Conservation (phyloP, 75 land plant species). For the Pinus taeda region DNA sequence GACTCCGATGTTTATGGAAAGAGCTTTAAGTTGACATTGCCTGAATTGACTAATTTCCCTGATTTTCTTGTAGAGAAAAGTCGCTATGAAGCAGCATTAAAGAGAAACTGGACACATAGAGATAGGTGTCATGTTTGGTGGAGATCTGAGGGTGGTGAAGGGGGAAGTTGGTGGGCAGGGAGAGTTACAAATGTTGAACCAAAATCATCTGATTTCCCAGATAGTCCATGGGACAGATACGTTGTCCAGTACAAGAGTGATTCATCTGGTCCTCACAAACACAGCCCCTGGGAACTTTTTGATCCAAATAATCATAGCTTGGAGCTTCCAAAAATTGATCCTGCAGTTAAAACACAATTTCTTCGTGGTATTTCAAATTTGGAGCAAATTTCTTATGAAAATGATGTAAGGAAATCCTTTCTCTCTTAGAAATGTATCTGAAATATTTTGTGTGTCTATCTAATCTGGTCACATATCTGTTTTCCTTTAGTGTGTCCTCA, state of each 20-base stretch:
- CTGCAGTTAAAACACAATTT: constrained; percentile 31
- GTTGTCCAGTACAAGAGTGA: constrained; percentile 57
- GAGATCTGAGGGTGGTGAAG: constrained; percentile 74
- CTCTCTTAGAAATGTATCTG: not conserved
- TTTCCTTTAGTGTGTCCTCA: not conserved
- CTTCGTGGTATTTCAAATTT: constrained; percentile 31
- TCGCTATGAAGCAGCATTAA: constrained; percentile 71
- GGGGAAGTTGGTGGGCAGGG: constrained; percentile 90
- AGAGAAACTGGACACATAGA: constrained; percentile 69
- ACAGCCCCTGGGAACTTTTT: constrained; percentile 97
- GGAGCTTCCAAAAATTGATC: constrained; percentile 69
- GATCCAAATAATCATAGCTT: constrained; percentile 47
- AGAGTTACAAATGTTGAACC: constrained; percentile 60
- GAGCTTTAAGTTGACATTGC: constrained; percentile 65
- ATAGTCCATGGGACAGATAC: constrained; percentile 94
- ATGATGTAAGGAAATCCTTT: constrained; percentile 25
- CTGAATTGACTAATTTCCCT: constrained; percentile 72
- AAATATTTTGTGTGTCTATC: not conserved
- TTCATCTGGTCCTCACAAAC: constrained; percentile 36
- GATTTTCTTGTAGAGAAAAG: constrained; percentile 84
- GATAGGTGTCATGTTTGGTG: constrained; percentile 98
- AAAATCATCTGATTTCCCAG: constrained; percentile 68
- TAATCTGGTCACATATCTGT: not conserved
- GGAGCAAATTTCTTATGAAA: constrained; percentile 26
- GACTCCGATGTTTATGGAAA: constrained; percentile 34